phyloP scores from a whole-genome alignment of 31 red algal genomes.

The Asparagopsis taxiformis region DNA sequence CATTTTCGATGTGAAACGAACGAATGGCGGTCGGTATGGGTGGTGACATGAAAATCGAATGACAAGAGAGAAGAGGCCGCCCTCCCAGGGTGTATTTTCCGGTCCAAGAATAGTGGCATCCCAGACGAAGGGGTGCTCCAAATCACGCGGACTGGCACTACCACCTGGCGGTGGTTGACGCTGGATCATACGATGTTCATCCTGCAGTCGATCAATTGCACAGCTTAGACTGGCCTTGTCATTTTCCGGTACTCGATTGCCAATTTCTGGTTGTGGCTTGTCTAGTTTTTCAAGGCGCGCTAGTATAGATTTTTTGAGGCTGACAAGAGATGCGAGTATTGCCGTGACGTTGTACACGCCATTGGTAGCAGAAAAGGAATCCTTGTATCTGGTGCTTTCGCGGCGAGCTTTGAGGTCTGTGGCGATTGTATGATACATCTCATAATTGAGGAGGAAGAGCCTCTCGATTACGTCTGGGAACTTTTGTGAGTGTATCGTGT shows the following conservation, averaged over 20 bases:
- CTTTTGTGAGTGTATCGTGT: constrained; percentile 41
- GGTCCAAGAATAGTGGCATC: constrained; percentile 79
- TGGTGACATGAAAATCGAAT: constrained; percentile 65
- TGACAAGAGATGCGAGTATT: constrained; percentile 17
- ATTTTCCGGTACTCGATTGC: background rate
- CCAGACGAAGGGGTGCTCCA: constrained; percentile 62
- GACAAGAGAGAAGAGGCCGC: constrained; percentile 66
- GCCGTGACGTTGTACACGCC: constrained; percentile 42
- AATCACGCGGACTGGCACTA: constrained; percentile 64
- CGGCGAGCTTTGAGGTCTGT: constrained; percentile 32
- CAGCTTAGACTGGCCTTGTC: constrained; percentile 37
- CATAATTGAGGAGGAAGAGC: constrained; percentile 64
- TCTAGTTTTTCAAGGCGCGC: constrained; percentile 44
- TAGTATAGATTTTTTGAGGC: constrained; percentile 51
- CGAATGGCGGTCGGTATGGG: constrained; percentile 72
- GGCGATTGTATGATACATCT: constrained; percentile 67
- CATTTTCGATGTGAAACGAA: constrained; percentile 57
- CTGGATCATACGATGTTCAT: constrained; percentile 61
- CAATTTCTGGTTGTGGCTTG: constrained; percentile 21
- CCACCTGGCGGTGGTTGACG: constrained; percentile 55
- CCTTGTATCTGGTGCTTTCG: constrained; percentile 57
- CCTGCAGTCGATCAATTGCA: constrained; percentile 63
- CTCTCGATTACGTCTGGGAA: constrained; percentile 79
- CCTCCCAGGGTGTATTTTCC: constrained; percentile 75
- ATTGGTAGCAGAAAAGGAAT: constrained; percentile 42